Base-by-base conservation (phyloP, 2,329 filamentous ascomycete species). In the Diaporthe capsici region DNA sequence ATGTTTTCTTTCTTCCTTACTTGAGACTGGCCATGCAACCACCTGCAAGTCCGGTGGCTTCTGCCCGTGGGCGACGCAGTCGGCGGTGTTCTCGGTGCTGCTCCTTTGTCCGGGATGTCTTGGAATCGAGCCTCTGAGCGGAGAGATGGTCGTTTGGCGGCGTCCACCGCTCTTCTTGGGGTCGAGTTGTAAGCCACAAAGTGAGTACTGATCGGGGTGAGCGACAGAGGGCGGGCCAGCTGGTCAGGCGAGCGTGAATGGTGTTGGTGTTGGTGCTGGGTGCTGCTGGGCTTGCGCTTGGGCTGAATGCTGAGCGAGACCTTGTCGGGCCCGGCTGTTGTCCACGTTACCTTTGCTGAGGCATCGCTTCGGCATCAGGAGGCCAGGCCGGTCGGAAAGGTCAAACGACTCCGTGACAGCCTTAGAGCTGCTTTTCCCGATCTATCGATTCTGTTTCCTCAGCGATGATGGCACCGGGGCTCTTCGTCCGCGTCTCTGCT, bases 51-150 rank as follows among this genome's bases (percentile, higher is more conserved):
- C 80, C 81, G 81, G 80, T 79, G 79, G 81, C 81, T 80, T 81
- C 83, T 82, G 80, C 78, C 71, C 78, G 79, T 79, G 78, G 78
- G 70, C 49, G 70, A 71, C 60, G 71, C 67, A 72, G 76, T 78
- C 75, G 76, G 76, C 80, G 79, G 80, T 80, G 81, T 83, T 86
- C 85, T 88, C 85, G 85, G 85, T 81, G 83, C 82, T 82, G 80
- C 79, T 81, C 82, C 87, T 88, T 89, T 88, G 87, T 88, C 83
- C 81, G 81, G 80, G 79, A 78, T 85, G 84, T 87, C 86, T 87
- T 85, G 86, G 85, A 88, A 86, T 87, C 85, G 86, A 83, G 42
- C 83, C 82, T 84, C 81, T 85, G 82, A 82, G 82, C 81, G 81
- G 74, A 83, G 81, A 84, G 81, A 77, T 78, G 78, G 81, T 81